Conservation (phyloP, 352 stramenopile genomes). For the Phytophthora podocarpi region DNA sequence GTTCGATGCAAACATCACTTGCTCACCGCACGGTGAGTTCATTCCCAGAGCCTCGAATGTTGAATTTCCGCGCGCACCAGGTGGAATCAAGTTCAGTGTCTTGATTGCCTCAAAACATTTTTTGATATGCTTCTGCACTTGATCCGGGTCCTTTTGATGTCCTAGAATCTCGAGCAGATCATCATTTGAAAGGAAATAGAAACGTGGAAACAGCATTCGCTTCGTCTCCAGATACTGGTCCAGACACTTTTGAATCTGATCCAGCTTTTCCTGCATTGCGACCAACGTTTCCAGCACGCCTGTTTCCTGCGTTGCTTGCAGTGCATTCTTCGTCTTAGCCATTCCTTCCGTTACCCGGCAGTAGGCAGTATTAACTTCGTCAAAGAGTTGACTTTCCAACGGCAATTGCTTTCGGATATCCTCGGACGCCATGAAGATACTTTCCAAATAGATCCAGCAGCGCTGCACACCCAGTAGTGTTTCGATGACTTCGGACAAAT, state of each 20-base stretch:
- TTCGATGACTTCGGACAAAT: constrained; percentile 92
- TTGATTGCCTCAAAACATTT: constrained; percentile 94
- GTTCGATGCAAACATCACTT: constrained; percentile 83
- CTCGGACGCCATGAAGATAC: constrained; percentile 95
- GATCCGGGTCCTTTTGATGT: constrained; percentile 87
- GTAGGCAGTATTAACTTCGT: constrained; percentile 87
- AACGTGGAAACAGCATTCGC: constrained; percentile 85
- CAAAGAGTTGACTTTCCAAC: constrained; percentile 83
- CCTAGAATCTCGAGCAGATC: constrained; percentile 88
- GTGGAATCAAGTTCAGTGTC: constrained; percentile 68
- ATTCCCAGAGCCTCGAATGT: constrained; percentile 90
- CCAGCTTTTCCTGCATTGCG: constrained; percentile 88
- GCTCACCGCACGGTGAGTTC: constrained; percentile 91
- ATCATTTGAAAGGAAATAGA: constrained; percentile 92
- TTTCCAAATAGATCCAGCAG: constrained; percentile 96
- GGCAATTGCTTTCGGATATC: constrained; percentile 95
- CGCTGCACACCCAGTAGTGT: constrained; percentile 89
- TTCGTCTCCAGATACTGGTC: constrained; percentile 91
- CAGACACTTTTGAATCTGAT: constrained; percentile 88
- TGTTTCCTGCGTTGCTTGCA: constrained; percentile 66
- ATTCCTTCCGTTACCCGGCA: constrained; percentile 75
- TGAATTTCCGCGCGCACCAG: constrained; percentile 73
- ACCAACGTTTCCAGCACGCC: constrained; percentile 67
- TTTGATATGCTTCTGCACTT: constrained; percentile 92
- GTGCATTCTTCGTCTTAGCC: constrained; percentile 78